A percentile compares a stretch with the other conserved stretches of the same genome.
These are phyloP conservation scores for Penicillium corylophilum DNA, from an alignment of 2,329 filamentous ascomycete genomes.

Conservation along the genomic window DNA sequence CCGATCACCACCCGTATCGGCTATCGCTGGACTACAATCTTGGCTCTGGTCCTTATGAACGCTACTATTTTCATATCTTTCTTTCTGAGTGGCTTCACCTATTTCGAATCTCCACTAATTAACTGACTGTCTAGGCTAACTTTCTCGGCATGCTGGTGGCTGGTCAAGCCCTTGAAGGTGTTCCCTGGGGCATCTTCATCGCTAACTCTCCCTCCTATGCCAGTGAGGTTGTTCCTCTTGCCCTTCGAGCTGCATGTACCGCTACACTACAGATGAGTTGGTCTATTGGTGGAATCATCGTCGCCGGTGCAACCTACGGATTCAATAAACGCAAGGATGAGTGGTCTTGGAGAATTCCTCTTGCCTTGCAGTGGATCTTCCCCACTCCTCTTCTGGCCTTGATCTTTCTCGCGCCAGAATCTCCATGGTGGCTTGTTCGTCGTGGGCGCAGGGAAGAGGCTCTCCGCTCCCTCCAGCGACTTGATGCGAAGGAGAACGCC, in stretches of 20 bases:
- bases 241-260: conserved; percentile 27
- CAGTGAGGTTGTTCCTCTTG: conserved; percentile 28
- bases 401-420: conserved; percentile 29
- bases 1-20: conserved; percentile 59
- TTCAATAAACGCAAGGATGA: conserved; percentile 20
- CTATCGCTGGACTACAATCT: conserved; percentile 60
- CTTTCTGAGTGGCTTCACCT: too few species aligned
- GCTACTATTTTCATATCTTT: conserved; percentile 61
- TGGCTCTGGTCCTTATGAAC: conserved; percentile 57
- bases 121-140: too few species aligned
- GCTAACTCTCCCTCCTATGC: conserved; percentile 32
- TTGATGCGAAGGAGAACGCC: conserved; percentile 20
- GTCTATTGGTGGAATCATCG: conserved; percentile 31
- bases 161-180: conserved; percentile 31
- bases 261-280: conserved; percentile 32
- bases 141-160: conserved; percentile 44
- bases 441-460: conserved; percentile 26
- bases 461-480: conserved; percentile 25
- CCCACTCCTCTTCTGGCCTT: conserved; percentile 29
- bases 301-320: conserved; percentile 24
- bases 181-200: conserved; percentile 34
- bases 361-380: conserved; percentile 33
- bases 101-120: too few species aligned
- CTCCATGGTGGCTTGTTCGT: conserved; percentile 31
- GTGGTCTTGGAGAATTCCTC: conserved; percentile 29